Evolutionary conservation across 2,329 filamentous ascomycete genomes (phyloP), one percentile per base, ranked within the genome.

Genomic region (Exophiala oligosperma): DNA sequence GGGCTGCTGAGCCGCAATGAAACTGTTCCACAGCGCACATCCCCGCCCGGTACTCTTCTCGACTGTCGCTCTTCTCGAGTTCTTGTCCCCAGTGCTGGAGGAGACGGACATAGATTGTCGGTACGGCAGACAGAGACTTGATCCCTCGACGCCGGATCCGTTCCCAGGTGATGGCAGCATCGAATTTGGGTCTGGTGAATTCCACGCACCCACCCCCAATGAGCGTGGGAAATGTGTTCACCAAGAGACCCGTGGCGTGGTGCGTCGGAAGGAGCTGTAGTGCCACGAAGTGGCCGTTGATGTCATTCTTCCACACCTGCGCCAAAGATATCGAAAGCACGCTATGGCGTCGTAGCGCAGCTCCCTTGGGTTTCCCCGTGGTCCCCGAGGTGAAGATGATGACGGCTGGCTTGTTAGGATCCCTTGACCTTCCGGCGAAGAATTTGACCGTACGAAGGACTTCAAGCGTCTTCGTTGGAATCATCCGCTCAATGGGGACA

Each of bases 331-430:
- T 8, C 17, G n/a, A 14, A 28, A 69, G 64, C 11, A 54, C 29
- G 21, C 35, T 56, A 8, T 29, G 29, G 4, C 61, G 58, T 2
- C 61, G 54, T 37, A 43, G 48, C n/a, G 87, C 82, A 11, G 86
- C 81, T 1, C 84, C 85, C 57, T 84, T 84, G 0, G 83, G 81
- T 48, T 77, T 79, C 52, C 79, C 79, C 1, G 82, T 81, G 0
- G 82, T 82, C 0, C 82, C 81, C 2, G 81, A 81, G 0, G 81
- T 82, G 60, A 88, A 84, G 5, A 89, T 79, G 2, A 85, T 77
- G 66, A 86, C 89, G 41, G 51, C 70, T 14, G 69, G 64, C 1
- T 58, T 57, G 52, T 70, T 70, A 47, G 64, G 60, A 49, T 70
- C 64, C 2, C 65, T 61, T 14, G 62, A 61, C 2, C 40, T 52